Evolutionary conservation across 2,329 filamentous ascomycete species (phyloP).

Genomic region (Alternaria consortialis): DNA sequence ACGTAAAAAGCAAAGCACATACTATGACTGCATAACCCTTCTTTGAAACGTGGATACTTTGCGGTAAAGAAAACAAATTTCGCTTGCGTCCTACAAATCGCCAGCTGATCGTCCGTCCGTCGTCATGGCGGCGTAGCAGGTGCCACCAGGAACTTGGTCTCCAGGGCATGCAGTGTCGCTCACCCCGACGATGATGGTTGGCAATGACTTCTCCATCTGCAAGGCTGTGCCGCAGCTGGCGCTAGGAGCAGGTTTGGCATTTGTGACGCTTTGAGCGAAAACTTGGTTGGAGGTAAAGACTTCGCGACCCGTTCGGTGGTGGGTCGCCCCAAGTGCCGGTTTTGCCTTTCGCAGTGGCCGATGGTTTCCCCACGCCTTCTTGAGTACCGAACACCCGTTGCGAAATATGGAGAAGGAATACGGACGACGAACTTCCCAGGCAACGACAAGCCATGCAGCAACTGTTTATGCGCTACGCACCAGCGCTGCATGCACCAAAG

Average conservation of each 20-base stretch:
- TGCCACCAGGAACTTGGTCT: slow-evolving; percentile 7
- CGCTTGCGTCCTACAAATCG: background rate
- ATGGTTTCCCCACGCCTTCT: slow-evolving; percentile 1
- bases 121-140: slow-evolving; percentile 25
- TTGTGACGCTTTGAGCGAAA: slow-evolving; percentile 6
- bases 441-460: slow-evolving; percentile 8
- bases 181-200: slow-evolving; percentile 9
- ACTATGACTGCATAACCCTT: background rate
- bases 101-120: slow-evolving; percentile 6
- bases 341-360: background rate
- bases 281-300: slow-evolving; percentile 7
- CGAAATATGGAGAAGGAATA: background rate
- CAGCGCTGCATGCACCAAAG: slow-evolving; percentile 1
- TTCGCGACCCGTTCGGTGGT: slow-evolving; percentile 3
- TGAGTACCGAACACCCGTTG: background rate
- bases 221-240: slow-evolving; percentile 34
- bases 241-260: slow-evolving; percentile 25
- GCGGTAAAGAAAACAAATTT: slow-evolving; percentile 11
- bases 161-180: slow-evolving; percentile 13
- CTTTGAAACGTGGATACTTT: background rate
- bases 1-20: background rate
- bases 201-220: slow-evolving; percentile 7
- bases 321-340: slow-evolving; percentile 13
- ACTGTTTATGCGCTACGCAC: slow-evolving; percentile 17
- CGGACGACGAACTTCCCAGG: slow-evolving; percentile 1